phyloP scores from a whole-genome alignment of 2,329 filamentous ascomycete species.

The Sporothrix humicola region DNA sequence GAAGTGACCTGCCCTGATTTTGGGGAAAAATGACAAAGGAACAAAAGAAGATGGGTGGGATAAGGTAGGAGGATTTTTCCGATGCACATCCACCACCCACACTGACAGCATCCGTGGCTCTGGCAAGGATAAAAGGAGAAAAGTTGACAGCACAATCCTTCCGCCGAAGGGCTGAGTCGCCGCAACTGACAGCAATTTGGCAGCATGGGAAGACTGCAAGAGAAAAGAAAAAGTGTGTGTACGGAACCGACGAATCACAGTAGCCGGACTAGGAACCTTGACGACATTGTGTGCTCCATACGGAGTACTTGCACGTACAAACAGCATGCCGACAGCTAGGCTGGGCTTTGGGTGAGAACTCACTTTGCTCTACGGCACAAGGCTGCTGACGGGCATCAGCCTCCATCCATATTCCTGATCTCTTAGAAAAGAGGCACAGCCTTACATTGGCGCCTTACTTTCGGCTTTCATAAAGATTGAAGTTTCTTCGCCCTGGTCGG shows the following conservation, averaged over 20 bases:
- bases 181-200: background rate
- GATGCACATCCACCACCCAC: background rate
- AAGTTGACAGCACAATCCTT: background rate
- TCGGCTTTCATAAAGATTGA: background rate
- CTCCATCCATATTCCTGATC: background rate
- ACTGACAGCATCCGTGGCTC: background rate
- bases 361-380: conserved; percentile 8
- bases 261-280: no score
- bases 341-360: background rate
- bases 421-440: background rate
- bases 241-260: background rate
- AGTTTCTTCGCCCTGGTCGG: background rate
- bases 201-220: background rate
- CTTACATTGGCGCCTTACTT: background rate
- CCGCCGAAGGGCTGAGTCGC: conserved; percentile 9
- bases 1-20: background rate
- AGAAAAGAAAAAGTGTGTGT: background rate
- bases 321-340: background rate
- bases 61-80: background rate
- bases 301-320: no score
- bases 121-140: background rate
- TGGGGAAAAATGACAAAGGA: background rate
- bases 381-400: background rate
- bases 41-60: background rate
- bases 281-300: no score